These are phyloP conservation scores for Annulohypoxylon bovei DNA, from an alignment of 495 filamentous ascomycete species.

Conservation along the genomic window DNA sequence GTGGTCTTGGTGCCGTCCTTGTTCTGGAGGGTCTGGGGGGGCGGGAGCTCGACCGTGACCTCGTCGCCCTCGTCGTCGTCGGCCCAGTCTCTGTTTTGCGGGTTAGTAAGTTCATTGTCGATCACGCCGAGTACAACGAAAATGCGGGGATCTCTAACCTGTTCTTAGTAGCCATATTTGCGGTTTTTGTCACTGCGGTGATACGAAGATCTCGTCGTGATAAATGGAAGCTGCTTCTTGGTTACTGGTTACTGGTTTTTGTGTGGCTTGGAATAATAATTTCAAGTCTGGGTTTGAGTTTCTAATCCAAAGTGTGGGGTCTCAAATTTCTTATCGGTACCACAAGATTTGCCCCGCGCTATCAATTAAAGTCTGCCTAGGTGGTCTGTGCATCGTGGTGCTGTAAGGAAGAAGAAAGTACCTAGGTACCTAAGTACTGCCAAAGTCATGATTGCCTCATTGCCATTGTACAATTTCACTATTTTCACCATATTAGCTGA, in stretches of 20 bases:
- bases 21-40: conserved; percentile 87
- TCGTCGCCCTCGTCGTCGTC: conserved; percentile 95
- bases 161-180: conserved; percentile 38
- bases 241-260: conserved; percentile 34
- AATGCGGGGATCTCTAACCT: conserved; percentile 1
- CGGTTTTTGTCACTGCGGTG: neutral
- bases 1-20: conserved; percentile 98
- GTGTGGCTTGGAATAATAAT: conserved; percentile 34
- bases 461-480: neutral
- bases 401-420: no score
- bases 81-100: conserved; percentile 78
- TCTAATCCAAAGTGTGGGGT: conserved; percentile 41
- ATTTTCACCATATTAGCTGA: neutral
- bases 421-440: neutral
- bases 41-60: conserved; percentile 78
- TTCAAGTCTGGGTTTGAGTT: conserved; percentile 36
- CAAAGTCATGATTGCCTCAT: neutral
- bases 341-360: conserved; percentile 39
- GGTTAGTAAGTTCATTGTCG: conserved; percentile 9
- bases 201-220: neutral
- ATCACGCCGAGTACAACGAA: neutral
- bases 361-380: conserved; percentile 17
- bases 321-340: conserved; percentile 38
- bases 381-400: conserved; percentile 2
- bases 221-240: conserved; percentile 1